A percentile compares a stretch with the other conserved stretches of the same genome.
These are phyloP conservation scores for Fimicolochytrium jonesii DNA, from an alignment of 192 early-diverging fungal species.

Conservation along the genomic window DNA sequence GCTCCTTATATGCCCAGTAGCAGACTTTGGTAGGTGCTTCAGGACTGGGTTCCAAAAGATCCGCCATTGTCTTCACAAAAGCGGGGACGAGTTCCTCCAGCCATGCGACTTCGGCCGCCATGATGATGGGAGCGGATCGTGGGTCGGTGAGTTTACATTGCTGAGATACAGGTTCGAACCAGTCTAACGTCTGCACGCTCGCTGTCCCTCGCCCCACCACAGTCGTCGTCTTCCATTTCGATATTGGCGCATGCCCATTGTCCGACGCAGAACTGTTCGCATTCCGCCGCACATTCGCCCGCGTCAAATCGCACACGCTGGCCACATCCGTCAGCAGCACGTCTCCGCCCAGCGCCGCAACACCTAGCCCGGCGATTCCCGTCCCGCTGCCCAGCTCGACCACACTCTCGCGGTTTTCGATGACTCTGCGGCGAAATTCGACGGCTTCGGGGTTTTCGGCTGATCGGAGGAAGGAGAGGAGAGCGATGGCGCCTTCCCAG, in stretches of 20 bases:
- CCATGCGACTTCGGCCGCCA: slow-evolving; percentile 21
- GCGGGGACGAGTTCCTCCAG: slow-evolving; percentile 18
- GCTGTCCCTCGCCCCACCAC: slow-evolving; percentile 14
- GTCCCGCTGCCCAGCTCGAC: slow-evolving; percentile 18
- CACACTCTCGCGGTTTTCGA: slow-evolving; percentile 5
- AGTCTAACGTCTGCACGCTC: slow-evolving; percentile 15
- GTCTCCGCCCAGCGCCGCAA: slow-evolving; percentile 14
- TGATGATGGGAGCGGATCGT: slow-evolving; percentile 2
- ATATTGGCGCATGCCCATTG: too few species aligned
- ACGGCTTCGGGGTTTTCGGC: not conserved
- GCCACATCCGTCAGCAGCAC: slow-evolving; percentile 20
- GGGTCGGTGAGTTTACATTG: slow-evolving; percentile 14
- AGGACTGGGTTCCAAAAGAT: not conserved
- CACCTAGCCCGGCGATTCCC: slow-evolving; percentile 13
- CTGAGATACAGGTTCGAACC: slow-evolving; percentile 3
- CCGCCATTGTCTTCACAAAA: slow-evolving; percentile 7
- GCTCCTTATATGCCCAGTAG: slow-evolving; percentile 29
- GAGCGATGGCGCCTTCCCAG: slow-evolving; percentile 23
- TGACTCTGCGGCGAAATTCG: slow-evolving; percentile 17
- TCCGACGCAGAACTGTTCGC: not conserved
- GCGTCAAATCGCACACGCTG: slow-evolving; percentile 15
- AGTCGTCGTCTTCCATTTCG: not conserved
- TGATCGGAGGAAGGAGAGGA: slow-evolving; percentile 14
- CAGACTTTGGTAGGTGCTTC: slow-evolving; percentile 4
- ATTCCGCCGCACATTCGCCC: slow-evolving; percentile 8